Percentiles rank a stretch among this genome's conserved stretches.
Conservation (phyloP, 2,329 filamentous ascomycete genomes). For the Paraphoma sp. region DNA sequence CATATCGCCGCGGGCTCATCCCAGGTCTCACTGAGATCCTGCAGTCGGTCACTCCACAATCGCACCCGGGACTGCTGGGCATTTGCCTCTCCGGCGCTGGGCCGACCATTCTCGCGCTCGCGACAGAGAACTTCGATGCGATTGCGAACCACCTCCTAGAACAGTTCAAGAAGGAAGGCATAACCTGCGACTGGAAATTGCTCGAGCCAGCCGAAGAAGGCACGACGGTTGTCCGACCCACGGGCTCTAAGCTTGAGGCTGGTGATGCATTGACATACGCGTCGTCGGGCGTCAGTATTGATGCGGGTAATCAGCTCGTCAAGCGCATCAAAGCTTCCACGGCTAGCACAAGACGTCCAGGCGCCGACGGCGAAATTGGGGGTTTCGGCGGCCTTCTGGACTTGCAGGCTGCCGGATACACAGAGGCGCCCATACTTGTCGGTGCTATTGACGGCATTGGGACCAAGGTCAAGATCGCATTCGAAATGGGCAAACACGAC, state of each 20-base stretch:
- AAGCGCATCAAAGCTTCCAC: slow-evolving; percentile 90
- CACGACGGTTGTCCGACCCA: slow-evolving; percentile 48
- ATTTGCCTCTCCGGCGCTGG: slow-evolving; percentile 96
- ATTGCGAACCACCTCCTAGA: slow-evolving; percentile 82
- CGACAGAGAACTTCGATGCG: slow-evolving; percentile 84
- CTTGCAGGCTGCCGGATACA: slow-evolving; percentile 75
- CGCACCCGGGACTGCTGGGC: slow-evolving; percentile 86
- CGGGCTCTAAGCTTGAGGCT: slow-evolving; percentile 22
- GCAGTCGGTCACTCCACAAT: slow-evolving; percentile 84
- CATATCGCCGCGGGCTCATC: slow-evolving; percentile 89
- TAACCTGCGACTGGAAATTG: slow-evolving; percentile 85
- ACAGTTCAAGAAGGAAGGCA: slow-evolving; percentile 73
- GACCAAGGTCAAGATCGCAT: slow-evolving; percentile 96
- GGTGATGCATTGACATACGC: slow-evolving; percentile 77
- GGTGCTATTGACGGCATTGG: slow-evolving; percentile 95
- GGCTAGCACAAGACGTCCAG: slow-evolving; percentile 81
- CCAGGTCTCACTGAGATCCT: slow-evolving; percentile 91
- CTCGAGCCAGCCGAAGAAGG: slow-evolving; percentile 84
- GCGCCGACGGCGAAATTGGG: slow-evolving; percentile 91
- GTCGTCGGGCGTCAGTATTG: slow-evolving; percentile 90
- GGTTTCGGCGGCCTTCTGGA: slow-evolving; percentile 92
- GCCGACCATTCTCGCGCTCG: slow-evolving; percentile 91
- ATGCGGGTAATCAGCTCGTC: slow-evolving; percentile 91
- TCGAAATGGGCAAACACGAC: slow-evolving; percentile 86
- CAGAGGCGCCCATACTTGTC: slow-evolving; percentile 80